Percentiles rank a stretch among this genome's conserved stretches.
These are phyloP conservation scores for Salvia rosmarinus DNA, from an alignment of 257 asterid species.

Conservation along the genomic window DNA sequence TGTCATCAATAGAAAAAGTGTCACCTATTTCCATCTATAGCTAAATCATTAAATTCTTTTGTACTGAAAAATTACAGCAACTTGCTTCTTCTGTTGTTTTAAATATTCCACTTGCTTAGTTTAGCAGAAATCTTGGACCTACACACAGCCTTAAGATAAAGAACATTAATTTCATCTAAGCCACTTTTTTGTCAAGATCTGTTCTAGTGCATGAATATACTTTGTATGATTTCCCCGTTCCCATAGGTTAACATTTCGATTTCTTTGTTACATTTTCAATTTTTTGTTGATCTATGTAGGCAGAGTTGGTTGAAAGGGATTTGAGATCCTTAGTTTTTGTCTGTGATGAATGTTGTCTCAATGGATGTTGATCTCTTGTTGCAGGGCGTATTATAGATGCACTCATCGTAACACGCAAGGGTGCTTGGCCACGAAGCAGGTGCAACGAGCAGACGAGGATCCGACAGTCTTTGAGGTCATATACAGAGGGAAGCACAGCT, in stretches of 20 bases:
- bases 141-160: neutral
- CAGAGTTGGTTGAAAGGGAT: neutral
- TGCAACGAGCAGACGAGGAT: constrained; percentile 65
- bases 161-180: neutral
- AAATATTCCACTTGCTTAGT: constrained; percentile 19
- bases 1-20: constrained; percentile 10
- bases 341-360: constrained; percentile 1
- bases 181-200: constrained; percentile 15
- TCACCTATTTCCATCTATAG: neutral
- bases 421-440: constrained; percentile 80
- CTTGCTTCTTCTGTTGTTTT: neutral
- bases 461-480: constrained; percentile 56
- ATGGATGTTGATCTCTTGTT: neutral
- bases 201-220: constrained; percentile 3
- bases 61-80: constrained; percentile 11
- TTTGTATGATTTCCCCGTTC: neutral
- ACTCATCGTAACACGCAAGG: constrained; percentile 77
- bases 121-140: neutral
- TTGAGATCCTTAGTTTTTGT: neutral
- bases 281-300: no score
- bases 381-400: constrained; percentile 86
- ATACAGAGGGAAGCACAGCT: constrained; percentile 71
- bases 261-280: neutral
- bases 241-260: constrained; percentile 1
- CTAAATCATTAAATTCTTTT: neutral